Evolutionary conservation across 441 rosid species (phyloP).

Genomic region (Adansonia grandidieri): DNA sequence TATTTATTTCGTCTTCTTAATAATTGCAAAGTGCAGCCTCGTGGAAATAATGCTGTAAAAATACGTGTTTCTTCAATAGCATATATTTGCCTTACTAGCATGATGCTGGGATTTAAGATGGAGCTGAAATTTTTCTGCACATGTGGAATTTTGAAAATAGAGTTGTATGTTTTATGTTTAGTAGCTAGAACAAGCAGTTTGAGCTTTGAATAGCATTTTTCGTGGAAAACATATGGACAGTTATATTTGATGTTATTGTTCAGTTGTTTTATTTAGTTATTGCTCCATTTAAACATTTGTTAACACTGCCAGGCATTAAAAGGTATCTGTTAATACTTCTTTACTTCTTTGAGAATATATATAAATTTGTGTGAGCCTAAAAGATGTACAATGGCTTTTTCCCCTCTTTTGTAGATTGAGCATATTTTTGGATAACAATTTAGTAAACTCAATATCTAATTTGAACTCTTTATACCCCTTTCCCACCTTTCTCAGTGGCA

Average conservation of each 20-base stretch:
- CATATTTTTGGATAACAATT: background rate
- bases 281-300: background rate
- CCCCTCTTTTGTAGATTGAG: background rate
- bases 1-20: slow-evolving; percentile 35
- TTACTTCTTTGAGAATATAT: background rate
- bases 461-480: background rate
- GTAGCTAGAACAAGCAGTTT: background rate
- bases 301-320: background rate
- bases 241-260: background rate
- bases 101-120: slow-evolving; percentile 12
- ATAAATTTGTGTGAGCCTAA: background rate
- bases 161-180: background rate
- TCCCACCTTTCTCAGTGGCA: background rate
- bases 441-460: background rate
- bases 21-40: slow-evolving; percentile 1
- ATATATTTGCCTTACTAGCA: slow-evolving; percentile 14
- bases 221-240: background rate
- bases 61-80: slow-evolving; percentile 16
- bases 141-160: background rate
- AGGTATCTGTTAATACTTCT: background rate
- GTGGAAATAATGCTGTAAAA: slow-evolving; percentile 13
- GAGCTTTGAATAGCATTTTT: background rate
- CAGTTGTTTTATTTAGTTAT: slow-evolving; percentile 17
- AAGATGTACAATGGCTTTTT: background rate
- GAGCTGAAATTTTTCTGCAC: slow-evolving; percentile 4